Conservation (phyloP, 2,329 filamentous ascomycete genomes). For the Claviceps maximensis region DNA sequence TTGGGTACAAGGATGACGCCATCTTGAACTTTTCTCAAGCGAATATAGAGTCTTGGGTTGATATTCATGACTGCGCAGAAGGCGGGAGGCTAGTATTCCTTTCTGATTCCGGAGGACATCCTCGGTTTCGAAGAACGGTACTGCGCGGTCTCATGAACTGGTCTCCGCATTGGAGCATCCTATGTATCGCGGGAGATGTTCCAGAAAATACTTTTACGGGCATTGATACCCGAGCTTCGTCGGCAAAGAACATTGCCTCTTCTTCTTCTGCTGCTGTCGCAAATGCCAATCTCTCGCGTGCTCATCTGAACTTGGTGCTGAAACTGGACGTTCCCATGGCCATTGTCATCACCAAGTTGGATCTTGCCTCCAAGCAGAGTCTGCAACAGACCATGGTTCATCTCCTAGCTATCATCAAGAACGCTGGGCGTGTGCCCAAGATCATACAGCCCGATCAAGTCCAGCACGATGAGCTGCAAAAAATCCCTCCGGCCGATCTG, state of each 20-base stretch:
- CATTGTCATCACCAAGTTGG: constrained; percentile 81
- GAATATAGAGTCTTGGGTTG: constrained; percentile 85
- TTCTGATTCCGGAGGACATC: constrained; percentile 83
- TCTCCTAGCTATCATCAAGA: constrained; percentile 66
- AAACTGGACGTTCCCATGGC: constrained; percentile 65
- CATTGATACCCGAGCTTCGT: constrained; percentile 28
- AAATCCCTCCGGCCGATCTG: constrained; percentile 42
- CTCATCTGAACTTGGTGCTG: constrained; percentile 75
- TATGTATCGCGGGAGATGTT: constrained; percentile 77
- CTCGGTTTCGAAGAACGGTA: constrained; percentile 78
- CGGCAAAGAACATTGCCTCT: constrained; percentile 29
- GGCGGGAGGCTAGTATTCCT: constrained; percentile 70
- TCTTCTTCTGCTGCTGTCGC: constrained; percentile 18
- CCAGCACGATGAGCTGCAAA: constrained; percentile 40
- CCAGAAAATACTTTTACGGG: constrained; percentile 28
- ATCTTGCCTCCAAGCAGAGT: constrained; percentile 62
- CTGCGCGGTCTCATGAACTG: constrained; percentile 85
- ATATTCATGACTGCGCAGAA: constrained; percentile 72
- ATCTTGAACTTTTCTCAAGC: constrained; percentile 77
- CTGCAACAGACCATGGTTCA: constrained; percentile 59
- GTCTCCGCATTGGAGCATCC: constrained; percentile 84
- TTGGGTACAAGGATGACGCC: constrained; percentile 56
- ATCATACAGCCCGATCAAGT: constrained; percentile 50
- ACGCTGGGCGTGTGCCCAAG: constrained; percentile 56
- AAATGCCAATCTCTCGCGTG: constrained; percentile 59